Evolutionary conservation across 441 rosid genomes (phyloP), one percentile per base, ranked within the genome.

Genomic region (Gossypium davidsonii): DNA sequence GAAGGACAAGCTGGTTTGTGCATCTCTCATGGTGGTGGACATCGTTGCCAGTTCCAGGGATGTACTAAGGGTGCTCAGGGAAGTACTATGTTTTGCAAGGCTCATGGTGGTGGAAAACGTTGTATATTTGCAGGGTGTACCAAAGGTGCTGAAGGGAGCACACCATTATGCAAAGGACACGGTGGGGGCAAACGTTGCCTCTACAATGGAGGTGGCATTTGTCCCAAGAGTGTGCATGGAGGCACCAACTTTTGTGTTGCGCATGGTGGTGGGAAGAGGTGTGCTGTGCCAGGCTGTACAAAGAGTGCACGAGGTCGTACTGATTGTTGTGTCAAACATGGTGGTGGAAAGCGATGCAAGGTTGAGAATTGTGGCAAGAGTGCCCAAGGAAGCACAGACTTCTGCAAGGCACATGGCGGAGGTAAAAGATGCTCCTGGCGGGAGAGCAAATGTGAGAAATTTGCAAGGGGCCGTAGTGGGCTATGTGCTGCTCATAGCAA

Each of bases 31-130:
- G 98, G 98, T n/a, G 98, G 98, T 72, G 98, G 98, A 28, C 80
- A 92, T 8, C 94, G 97, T 74, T 94, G 98, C 81, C 93, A 85
- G 59, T 74, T 75, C 68, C 65, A 71, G 7, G 88, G 70, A 0
- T 94, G 98, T 79, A 59, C 65, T 0, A 94, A 94, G 80, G 98
- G 98, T 59, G 92, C 98, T 74, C 98, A 93, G 76, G 97, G 97
- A 12, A 93, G 97, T 79, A 93, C 97, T 9, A 76, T 85, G 85
- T 90, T 79, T 23, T 93, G 97, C 85, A 93, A 93, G 85, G 94
- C 97, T 21, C 98, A 93, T 18, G 98, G 98, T n/a, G 97, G 98
- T 14, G 98, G 98, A n/a, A 91, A 91, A 57, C 91, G 98, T 9
- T 93, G 98, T 76, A 83, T 93, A 79, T 91, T 93, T 73, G 89